These are phyloP conservation scores for Solioccasus polychromus DNA, from an alignment of 768 basidiomycete species.

Conservation along the genomic window DNA sequence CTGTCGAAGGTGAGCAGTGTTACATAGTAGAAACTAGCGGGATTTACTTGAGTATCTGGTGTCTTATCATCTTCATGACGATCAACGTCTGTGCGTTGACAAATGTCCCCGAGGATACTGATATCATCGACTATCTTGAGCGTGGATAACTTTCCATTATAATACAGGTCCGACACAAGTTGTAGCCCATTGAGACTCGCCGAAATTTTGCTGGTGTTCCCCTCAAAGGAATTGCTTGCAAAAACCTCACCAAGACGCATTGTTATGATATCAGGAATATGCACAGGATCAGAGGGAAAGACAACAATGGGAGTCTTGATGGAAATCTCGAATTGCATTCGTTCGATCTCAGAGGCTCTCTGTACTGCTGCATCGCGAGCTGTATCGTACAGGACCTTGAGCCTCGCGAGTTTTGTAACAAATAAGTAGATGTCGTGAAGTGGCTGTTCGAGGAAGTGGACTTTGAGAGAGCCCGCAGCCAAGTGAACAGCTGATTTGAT, in stretches of 20 bases:
- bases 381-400: conserved; percentile 93
- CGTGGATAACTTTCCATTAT: conserved; percentile 43
- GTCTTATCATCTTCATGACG: conserved; percentile 45
- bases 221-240: conserved; percentile 72
- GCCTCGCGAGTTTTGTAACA: conserved; percentile 76
- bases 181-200: conserved; percentile 85
- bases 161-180: conserved; percentile 66
- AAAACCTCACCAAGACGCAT: conserved; percentile 87
- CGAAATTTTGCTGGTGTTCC: conserved; percentile 51
- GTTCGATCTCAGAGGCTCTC: conserved; percentile 86
- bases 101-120: conserved; percentile 62
- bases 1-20: conserved; percentile 5
- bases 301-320: conserved; percentile 91
- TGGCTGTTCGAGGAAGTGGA: conserved; percentile 88
- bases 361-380: conserved; percentile 93
- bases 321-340: conserved; percentile 89
- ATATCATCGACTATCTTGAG: conserved; percentile 95
- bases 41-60: conserved; percentile 74
- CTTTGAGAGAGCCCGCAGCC: conserved; percentile 83
- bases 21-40: background rate
- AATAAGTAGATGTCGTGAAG: conserved; percentile 86
- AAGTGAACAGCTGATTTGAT: conserved; percentile 82
- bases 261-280: conserved; percentile 65
- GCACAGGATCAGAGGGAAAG: conserved; percentile 68
- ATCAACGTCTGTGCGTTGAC: conserved; percentile 59